A percentile compares a stretch with the other conserved stretches of the same genome.
phyloP scores from a whole-genome alignment of 331 rosid genomes.

The Erythrophleum ivorense region DNA sequence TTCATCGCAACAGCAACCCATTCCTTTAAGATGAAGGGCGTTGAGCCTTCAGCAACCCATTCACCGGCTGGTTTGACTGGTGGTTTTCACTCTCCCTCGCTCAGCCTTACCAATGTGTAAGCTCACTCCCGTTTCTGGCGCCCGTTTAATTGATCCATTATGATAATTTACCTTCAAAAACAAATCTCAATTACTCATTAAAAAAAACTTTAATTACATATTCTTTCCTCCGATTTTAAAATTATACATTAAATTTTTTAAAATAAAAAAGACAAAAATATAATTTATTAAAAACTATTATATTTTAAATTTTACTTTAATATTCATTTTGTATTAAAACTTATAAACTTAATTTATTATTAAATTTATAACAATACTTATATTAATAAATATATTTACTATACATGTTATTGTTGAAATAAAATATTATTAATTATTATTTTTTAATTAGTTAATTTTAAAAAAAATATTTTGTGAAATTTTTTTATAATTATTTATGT shows the following conservation, averaged over 20 bases:
- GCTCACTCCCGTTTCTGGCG: not conserved
- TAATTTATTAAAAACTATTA: not conserved
- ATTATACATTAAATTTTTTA: not conserved
- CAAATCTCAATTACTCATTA: too few relatives aligned
- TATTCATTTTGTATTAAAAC: too few relatives aligned
- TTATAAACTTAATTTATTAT: too few relatives aligned
- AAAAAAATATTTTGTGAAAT: too few relatives aligned
- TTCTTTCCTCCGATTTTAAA: not conserved
- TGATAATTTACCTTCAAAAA: not conserved
- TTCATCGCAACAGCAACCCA: constrained; percentile 58
- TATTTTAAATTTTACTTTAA: too few relatives aligned
- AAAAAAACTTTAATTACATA: not conserved
- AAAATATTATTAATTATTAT: too few relatives aligned
- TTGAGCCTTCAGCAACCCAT: not conserved
- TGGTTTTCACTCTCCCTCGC: not conserved
- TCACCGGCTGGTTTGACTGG: not conserved
- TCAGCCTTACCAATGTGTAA: not conserved
- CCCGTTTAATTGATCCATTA: not conserved
- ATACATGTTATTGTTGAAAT: too few relatives aligned
- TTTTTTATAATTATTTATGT: too few relatives aligned
- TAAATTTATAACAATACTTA: too few relatives aligned
- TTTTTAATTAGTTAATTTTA: too few relatives aligned
- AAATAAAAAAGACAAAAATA: not conserved
- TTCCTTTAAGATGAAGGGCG: not conserved
- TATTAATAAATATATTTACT: too few relatives aligned